A percentile compares a stretch with the other conserved stretches of the same genome.
These are phyloP conservation scores for Viridothelium virens DNA, from an alignment of 495 filamentous ascomycete genomes.

Conservation along the genomic window DNA sequence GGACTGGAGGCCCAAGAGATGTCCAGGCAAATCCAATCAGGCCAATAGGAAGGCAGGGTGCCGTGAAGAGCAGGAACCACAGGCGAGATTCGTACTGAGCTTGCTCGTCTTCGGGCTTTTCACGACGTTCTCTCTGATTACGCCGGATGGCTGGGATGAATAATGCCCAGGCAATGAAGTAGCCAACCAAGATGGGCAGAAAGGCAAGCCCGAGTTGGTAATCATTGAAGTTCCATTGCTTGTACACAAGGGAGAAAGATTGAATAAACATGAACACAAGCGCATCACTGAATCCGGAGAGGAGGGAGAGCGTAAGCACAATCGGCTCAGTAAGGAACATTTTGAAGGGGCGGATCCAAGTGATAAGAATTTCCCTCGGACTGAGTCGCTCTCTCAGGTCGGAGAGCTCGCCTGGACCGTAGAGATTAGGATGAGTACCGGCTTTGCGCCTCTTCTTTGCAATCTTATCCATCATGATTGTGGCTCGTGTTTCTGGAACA, in stretches of 20 bases:
- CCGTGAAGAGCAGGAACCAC: slow-evolving; percentile 52
- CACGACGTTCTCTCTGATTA: slow-evolving; percentile 46
- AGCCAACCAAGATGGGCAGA: slow-evolving; percentile 56
- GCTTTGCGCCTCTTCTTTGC: slow-evolving; percentile 56
- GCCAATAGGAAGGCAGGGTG: slow-evolving; percentile 58
- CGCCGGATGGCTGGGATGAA: slow-evolving; percentile 58
- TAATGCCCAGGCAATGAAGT: slow-evolving; percentile 53
- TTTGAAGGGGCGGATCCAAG: slow-evolving; percentile 65
- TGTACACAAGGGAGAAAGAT: slow-evolving; percentile 56
- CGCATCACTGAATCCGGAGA: slow-evolving; percentile 72
- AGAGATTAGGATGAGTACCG: slow-evolving; percentile 47
- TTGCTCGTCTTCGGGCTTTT: slow-evolving; percentile 49
- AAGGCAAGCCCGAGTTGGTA: slow-evolving; percentile 54
- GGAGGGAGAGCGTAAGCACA: slow-evolving; percentile 60
- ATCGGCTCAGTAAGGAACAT: slow-evolving; percentile 74
- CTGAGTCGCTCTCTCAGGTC: slow-evolving; percentile 53
- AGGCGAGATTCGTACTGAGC: slow-evolving; percentile 53
- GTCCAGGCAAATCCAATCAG: slow-evolving; percentile 66
- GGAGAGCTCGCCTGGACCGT: slow-evolving; percentile 55
- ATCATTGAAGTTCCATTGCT: slow-evolving; percentile 53
- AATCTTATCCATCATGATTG: slow-evolving; percentile 57
- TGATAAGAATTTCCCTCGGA: slow-evolving; percentile 46
- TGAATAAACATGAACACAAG: slow-evolving; percentile 75
- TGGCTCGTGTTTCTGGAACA: slow-evolving; percentile 61
- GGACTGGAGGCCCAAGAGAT: slow-evolving; percentile 46